A percentile compares a stretch with the other conserved stretches of the same genome.
phyloP scores from a whole-genome alignment of 176 grass and related monocot species.

The Oryza glumipatula region DNA sequence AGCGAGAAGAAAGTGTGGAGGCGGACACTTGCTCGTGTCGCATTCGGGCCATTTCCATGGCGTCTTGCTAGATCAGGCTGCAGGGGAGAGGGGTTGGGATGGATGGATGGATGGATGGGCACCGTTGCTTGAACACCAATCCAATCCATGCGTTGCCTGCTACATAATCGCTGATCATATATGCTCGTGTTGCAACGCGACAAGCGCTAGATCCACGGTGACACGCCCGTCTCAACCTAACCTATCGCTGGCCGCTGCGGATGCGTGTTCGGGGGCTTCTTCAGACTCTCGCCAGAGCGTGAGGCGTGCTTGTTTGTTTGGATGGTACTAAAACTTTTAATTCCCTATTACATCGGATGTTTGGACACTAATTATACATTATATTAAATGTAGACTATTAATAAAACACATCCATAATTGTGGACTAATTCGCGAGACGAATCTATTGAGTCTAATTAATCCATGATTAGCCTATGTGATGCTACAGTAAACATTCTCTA shows the following conservation, averaged over 20 bases:
- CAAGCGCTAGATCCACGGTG: slow-evolving; percentile 40
- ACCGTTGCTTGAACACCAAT: slow-evolving; percentile 45
- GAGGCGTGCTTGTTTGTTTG: too few relatives aligned
- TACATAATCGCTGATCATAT: neutral
- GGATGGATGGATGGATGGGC: neutral
- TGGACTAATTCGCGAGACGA: too few relatives aligned
- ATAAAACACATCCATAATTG: too few relatives aligned
- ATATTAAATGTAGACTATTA: too few relatives aligned
- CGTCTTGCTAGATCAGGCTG: slow-evolving; percentile 23
- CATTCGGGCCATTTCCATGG: slow-evolving; percentile 11
- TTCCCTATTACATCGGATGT: too few relatives aligned
- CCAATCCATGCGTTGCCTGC: slow-evolving; percentile 6
- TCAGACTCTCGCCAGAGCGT: neutral
- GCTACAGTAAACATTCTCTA: too few relatives aligned
- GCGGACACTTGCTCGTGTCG: slow-evolving; percentile 19
- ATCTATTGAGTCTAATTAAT: too few relatives aligned
- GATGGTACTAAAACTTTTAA: too few relatives aligned
- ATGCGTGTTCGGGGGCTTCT: neutral
- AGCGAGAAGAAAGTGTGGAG: slow-evolving; percentile 9
- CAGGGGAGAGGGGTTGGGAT: neutral
- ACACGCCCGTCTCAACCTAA: slow-evolving; percentile 49
- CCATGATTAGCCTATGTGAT: too few relatives aligned
- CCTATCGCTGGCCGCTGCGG: slow-evolving; percentile 8
- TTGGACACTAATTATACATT: too few relatives aligned
- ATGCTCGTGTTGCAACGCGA: slow-evolving; percentile 37